Conservation (phyloP, 345 rosid species). For the Populus ilicifolia region DNA sequence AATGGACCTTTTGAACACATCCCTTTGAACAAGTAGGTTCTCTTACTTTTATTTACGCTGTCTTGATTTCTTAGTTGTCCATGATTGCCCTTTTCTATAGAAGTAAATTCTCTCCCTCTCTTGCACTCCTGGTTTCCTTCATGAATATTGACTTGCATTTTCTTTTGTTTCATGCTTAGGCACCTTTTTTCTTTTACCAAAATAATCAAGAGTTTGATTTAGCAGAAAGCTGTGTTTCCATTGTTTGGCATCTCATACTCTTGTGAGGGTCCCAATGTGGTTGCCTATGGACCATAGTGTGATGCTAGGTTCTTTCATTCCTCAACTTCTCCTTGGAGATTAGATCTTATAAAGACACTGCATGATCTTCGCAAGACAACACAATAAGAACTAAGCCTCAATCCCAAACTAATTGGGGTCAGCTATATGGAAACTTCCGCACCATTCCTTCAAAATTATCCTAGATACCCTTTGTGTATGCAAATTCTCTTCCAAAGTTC, state of each 20-base stretch:
- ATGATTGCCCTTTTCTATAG: background rate
- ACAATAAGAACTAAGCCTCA: background rate
- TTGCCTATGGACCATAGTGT: background rate
- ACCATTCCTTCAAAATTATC: background rate
- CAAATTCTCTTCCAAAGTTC: background rate
- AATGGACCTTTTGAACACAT: slow-evolving; percentile 82
- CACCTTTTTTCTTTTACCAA: background rate
- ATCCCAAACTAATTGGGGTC: background rate
- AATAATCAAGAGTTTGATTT: background rate
- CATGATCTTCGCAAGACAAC: too few species aligned
- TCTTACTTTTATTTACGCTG: background rate
- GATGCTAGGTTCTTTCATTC: background rate
- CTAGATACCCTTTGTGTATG: background rate
- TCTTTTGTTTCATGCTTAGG: background rate
- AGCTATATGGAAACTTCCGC: background rate
- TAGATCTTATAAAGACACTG: too few species aligned
- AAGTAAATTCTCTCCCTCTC: too few species aligned
- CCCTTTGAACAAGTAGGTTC: slow-evolving; percentile 73
- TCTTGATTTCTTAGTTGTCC: background rate
- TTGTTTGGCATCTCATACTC: background rate
- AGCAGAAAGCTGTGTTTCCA: background rate
- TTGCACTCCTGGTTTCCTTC: background rate
- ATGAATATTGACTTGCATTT: background rate
- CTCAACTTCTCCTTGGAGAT: background rate
- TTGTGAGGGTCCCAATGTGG: background rate